Base-by-base conservation (phyloP, 345 rosid genomes). In the Cardamine chenopodiifolia region DNA sequence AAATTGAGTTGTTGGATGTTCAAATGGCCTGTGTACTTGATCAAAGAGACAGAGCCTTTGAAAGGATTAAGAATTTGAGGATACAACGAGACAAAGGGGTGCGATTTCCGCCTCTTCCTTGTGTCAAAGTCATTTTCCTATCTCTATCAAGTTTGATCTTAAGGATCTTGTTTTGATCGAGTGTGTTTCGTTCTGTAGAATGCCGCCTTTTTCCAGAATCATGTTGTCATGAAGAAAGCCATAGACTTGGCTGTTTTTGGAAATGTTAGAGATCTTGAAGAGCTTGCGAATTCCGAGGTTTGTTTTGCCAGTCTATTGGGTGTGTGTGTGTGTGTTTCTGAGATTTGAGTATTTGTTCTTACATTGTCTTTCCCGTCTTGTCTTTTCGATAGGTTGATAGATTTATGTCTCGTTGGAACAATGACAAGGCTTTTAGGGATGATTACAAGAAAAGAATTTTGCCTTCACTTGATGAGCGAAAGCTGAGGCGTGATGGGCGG, bases 401-500 rank as follows among this genome's bases (percentile, higher is more conserved):
- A 37, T 90, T 87, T 83, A 86, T 90, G 85, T 82, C 80, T 70
- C 85, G 75, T 34, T 93, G 98, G 95, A 75, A 69, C 59, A 71
- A 42, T 25, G 77, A 78, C 68, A 89, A 90, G 74, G 81, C 83
- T 59, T 84, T 89, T 76, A 84, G 97, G 85, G 92, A 92, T 3
- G 97, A 92, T 75, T 95, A 92, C n/a, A 82, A 85, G 83, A 88
- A 86, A 74, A 80, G 97, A 78, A 68, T 88, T 42, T 66, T 85
- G 77, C 59, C 77, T 56, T 94, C 97, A n/a, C 74, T 87, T 61
- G 90, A 90, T 71, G 75, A 54, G 45, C 86, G 85, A 35, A 86
- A 83, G 72, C 18, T 88, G 83, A 86, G 88, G 62, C 77, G 77
- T 55, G 86, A 93, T 76, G 97, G 88, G 54, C 84, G 89, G 52